Percentiles rank a stretch among this genome's conserved stretches.
Evolutionary conservation across 2,329 filamentous ascomycete genomes (phyloP).

Genomic region (Monosporascus sp.): DNA sequence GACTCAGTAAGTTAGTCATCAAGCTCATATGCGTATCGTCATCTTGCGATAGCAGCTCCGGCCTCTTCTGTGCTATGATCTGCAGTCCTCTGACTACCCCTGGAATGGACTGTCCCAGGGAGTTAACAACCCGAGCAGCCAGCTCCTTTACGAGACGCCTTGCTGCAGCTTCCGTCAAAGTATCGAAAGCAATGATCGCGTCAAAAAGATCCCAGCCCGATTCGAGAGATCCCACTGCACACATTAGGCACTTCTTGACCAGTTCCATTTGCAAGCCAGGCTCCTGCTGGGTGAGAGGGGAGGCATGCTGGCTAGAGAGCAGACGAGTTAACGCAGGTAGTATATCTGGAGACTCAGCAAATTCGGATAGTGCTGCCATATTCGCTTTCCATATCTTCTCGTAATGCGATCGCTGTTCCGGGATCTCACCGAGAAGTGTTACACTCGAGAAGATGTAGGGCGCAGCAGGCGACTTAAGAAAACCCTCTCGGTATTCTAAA

Average conservation of each 20-base stretch:
- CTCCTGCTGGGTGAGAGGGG: constrained; percentile 32
- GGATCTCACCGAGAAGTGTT: constrained; percentile 44
- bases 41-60: constrained; percentile 38
- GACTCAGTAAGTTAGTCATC: constrained; percentile 45
- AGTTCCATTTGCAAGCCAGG: constrained; percentile 43
- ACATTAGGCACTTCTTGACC: constrained; percentile 32
- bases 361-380: constrained; percentile 34
- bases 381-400: constrained; percentile 40
- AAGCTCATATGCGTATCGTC: constrained; percentile 43
- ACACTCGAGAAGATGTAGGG: constrained; percentile 61
- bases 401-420: constrained; percentile 32
- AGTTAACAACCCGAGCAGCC: constrained; percentile 11
- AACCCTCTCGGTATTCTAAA: constrained; percentile 45
- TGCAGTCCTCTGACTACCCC: constrained; percentile 41
- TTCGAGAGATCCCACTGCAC: constrained; percentile 26
- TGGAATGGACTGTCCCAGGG: constrained; percentile 16
- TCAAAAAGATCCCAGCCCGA: constrained; percentile 42
- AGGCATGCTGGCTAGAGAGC: constrained; percentile 38
- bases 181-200: constrained; percentile 37
- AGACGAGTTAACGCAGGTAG: constrained; percentile 36
- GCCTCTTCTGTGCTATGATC: constrained; percentile 39
- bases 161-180: constrained; percentile 30
- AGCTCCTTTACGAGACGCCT: constrained; percentile 30
- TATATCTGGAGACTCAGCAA: constrained; percentile 22
- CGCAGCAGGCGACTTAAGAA: constrained; percentile 65